These are phyloP conservation scores for Chrysochromulina parva DNA, from an alignment of 78 protist species.

Conservation along the genomic window DNA sequence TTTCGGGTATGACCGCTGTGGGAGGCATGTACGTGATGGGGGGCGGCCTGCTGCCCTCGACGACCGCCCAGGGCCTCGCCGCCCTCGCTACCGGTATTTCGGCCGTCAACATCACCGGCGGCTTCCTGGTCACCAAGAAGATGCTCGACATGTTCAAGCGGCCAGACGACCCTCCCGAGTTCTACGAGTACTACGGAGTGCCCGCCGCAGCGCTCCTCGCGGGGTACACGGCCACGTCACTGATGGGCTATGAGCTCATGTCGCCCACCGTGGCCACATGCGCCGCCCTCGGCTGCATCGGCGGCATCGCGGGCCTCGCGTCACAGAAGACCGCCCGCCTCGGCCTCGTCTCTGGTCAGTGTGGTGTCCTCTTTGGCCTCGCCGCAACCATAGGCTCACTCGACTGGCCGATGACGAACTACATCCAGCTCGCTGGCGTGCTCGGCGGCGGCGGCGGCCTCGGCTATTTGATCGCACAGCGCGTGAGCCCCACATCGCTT, in stretches of 20 bases:
- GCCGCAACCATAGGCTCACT: neutral
- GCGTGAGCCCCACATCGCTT: slow-evolving; percentile 21
- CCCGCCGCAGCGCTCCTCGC: neutral
- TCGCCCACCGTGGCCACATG: neutral
- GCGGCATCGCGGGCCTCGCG: slow-evolving; percentile 37
- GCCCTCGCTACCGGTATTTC: neutral
- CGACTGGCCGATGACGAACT: neutral
- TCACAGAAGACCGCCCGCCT: neutral
- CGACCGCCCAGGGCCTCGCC: slow-evolving; percentile 10
- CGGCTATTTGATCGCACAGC: neutral
- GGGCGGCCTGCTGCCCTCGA: slow-evolving; percentile 57
- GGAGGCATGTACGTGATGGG: slow-evolving; percentile 88
- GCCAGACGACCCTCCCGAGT: slow-evolving; percentile 56
- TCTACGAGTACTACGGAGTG: slow-evolving; percentile 25
- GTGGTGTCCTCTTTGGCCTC: slow-evolving; percentile 28
- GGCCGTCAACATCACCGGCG: slow-evolving; percentile 80
- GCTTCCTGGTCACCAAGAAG: slow-evolving; percentile 91
- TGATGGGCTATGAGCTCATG: neutral
- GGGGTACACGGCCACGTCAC: neutral
- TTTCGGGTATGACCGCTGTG: slow-evolving; percentile 89
- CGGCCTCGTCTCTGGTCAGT: slow-evolving; percentile 8
- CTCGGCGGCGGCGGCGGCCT: neutral
- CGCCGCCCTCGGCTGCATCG: slow-evolving; percentile 31
- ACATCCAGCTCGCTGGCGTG: neutral
- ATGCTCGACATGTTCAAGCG: slow-evolving; percentile 95